A percentile compares a stretch with the other conserved stretches of the same genome.
Conservation (phyloP, 192 early-diverging fungal species). For the Phlyctochytrium arcticum region DNA sequence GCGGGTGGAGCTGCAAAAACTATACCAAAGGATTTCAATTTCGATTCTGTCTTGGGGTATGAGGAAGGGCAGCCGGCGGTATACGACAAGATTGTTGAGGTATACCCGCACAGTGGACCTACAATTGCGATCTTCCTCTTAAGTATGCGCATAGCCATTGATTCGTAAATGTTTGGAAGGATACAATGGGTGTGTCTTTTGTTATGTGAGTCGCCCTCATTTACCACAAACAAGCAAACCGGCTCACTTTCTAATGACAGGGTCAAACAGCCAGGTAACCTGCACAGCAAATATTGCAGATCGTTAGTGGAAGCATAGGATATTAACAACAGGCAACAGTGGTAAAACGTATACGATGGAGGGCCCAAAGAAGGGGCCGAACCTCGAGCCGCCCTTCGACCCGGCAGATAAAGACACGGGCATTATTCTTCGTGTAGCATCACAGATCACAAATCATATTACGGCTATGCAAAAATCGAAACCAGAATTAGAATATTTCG, state of each 20-base stretch:
- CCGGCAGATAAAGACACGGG: conserved; percentile 25
- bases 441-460: conserved; percentile 24
- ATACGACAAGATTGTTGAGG: conserved; percentile 31
- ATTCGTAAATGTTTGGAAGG: conserved; percentile 38
- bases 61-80: conserved; percentile 33
- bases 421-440: conserved; percentile 27
- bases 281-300: neutral
- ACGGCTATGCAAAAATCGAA: conserved; percentile 13
- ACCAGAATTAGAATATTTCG: conserved; percentile 39
- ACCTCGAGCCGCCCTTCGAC: conserved; percentile 15
- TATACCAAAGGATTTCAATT: conserved; percentile 29
- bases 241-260: conserved; percentile 20
- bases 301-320: neutral
- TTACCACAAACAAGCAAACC: too few relatives aligned
- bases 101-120: neutral
- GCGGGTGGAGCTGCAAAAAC: neutral
- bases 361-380: conserved; percentile 17
- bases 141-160: conserved; percentile 13
- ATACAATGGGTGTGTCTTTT: conserved; percentile 44
- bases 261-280: conserved; percentile 35
- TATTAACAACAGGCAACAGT: too few relatives aligned
- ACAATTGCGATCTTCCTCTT: neutral
- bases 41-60: conserved; percentile 35
- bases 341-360: conserved; percentile 50
- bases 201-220: conserved; percentile 21